Base-by-base conservation (phyloP, 176 grass and related monocot genomes). In the Eleusine coracana region DNA sequence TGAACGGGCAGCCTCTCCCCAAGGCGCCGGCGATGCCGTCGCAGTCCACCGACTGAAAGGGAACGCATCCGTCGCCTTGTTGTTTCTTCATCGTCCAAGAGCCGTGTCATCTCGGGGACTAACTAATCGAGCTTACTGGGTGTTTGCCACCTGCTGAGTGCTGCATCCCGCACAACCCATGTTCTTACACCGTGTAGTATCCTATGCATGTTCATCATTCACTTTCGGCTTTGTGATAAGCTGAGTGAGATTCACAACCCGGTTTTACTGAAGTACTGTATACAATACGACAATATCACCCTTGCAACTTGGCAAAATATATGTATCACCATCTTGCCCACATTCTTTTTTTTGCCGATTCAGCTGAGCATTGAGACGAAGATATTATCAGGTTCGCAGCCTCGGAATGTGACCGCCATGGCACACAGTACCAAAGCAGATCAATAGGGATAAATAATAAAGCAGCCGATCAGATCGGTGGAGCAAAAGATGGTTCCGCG, bases 1-100 rank as follows among this genome's bases (percentile, higher is more conserved):
- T 96, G 61, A 41, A 42, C 11, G 86, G 65, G 3, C 54, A 75
- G 51, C 61, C 68, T 71, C 86, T 85, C 54, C 88, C 78, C 27
- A 25, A 42, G 56, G 38, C 78, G 36, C 56, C 38, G 29, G 6
- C 25, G 4, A 51, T 63, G 56, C 27, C 25, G 3, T 40, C 49
- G 27, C 17, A 29, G 25, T n/a, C 21, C 66, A 2, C 8, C 2
- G 0, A 59, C 7, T 74, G 81, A 66, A 13, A 39, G n/a, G 1
- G 52, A 34, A 41, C 10, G 17, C 2, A 14, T 21, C 18, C 7
- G 23, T 59, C 6, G 7, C 20, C 55, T n/a, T 21, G 20, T 4
- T 27, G n/a, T 12, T 62, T 8, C 54, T 58, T 23, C 56, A 0
- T 23, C 5, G 31, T 34, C 18, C 6, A 54, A 54, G 51, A 18